Base-by-base conservation (phyloP, 768 basidiomycete genomes). In the Clathrus columnatus region DNA sequence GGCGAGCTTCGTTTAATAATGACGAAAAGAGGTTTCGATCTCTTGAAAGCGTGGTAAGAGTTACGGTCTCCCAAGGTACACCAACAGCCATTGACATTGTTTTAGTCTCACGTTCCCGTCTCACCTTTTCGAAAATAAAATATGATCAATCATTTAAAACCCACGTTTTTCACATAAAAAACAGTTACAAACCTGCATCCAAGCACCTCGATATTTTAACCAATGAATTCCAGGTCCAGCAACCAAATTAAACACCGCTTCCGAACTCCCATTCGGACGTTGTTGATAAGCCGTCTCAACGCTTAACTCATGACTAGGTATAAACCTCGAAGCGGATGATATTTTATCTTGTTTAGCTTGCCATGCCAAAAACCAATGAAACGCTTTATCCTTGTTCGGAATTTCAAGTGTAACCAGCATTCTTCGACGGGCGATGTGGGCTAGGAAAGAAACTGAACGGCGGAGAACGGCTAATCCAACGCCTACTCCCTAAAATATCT, bases 341-440 rank as follows among this genome's bases (percentile, higher is more conserved):
- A 69, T 59, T 27, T 63, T 68, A 1, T 80, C 66, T 0, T 70
- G 73, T 48, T 89, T 85, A 6, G 92, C 82, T 88, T 98, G 90
- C 95, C 96, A 99, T 49, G 85, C 75, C 42, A 99, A 81, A 69
- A 98, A 94, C 93, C 96, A 98, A 46, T 91, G 87, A 68, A 98
- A 98, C 7, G 94, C 77, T 32, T 80, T 85, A 69, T 99, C 96
- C 65, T 91, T 93, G 66, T 93, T 95, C 59, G 89, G 91, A 62
- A 99, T 91, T 72, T 99, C 96, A 51, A 98, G 80, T 14, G 91
- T 85, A 32, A 98, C 93, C 51, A 98, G 84, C 75, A 99, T 79
- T 41, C 95, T 83, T 28, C 96, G 78, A 48, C 87, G 91, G 51
- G 94, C 82, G 41, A 88, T 78, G 6, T 79, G 82, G 5, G 86